Evolutionary conservation across 805 yeast genomes (phyloP).

Genomic region (Kurtzmaniella cleridarum): DNA sequence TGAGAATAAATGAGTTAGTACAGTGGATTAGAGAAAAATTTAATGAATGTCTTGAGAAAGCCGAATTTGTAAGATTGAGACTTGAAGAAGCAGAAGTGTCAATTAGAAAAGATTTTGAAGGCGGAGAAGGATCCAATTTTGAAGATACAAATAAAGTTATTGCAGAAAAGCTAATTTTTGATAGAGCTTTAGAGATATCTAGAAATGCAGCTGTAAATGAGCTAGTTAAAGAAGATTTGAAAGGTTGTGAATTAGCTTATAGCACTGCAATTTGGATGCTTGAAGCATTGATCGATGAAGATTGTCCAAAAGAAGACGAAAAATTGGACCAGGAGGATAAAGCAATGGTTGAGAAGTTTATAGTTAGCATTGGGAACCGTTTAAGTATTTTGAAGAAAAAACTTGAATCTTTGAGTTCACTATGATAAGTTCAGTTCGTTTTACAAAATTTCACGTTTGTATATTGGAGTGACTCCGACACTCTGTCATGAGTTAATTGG

Average conservation of each 20-base stretch:
- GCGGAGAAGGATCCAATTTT: background rate
- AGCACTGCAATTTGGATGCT: constrained; percentile 95
- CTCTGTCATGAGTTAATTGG: background rate
- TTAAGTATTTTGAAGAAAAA: constrained; percentile 66
- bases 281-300: constrained; percentile 69
- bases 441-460: constrained; percentile 1
- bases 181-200: constrained; percentile 89
- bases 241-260: constrained; percentile 81
- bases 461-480: background rate
- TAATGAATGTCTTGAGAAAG: constrained; percentile 84
- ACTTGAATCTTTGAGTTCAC: constrained; percentile 16
- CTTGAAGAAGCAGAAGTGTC: constrained; percentile 45
- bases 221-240: constrained; percentile 63
- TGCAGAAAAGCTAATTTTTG: constrained; percentile 85
- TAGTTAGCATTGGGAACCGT: constrained; percentile 76
- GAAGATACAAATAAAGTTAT: constrained; percentile 29
- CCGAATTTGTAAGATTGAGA: constrained; percentile 66
- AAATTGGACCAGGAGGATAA: constrained; percentile 68
- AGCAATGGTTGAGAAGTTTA: constrained; percentile 72
- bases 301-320: constrained; percentile 24
- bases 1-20: constrained; percentile 59
- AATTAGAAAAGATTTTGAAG: constrained; percentile 14
- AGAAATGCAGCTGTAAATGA: constrained; percentile 89
- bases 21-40: constrained; percentile 90
- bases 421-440: constrained; percentile 1